Evolutionary conservation across 352 stramenopile genomes (phyloP).

Genomic region (Phytopythium oedochilum): DNA sequence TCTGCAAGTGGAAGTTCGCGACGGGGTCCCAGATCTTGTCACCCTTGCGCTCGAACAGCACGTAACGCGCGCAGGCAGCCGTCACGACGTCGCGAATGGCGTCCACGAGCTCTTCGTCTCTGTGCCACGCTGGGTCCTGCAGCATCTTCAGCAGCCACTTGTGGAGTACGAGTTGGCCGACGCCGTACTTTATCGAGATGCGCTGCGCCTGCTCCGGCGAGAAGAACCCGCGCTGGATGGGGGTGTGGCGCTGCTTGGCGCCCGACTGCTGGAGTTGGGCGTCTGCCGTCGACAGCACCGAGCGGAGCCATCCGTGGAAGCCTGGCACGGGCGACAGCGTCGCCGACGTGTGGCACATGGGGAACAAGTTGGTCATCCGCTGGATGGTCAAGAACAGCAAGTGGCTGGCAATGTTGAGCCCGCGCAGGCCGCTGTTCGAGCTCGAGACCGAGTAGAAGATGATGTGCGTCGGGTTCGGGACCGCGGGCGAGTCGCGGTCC

Average conservation of each 20-base stretch:
- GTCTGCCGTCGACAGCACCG: conserved; percentile 22
- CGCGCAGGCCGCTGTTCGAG: conserved; percentile 68
- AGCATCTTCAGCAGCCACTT: conserved; percentile 75
- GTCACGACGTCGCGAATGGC: conserved; percentile 48
- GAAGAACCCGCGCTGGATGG: conserved; percentile 40
- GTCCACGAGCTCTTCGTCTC: conserved; percentile 38
- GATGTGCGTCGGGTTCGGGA: conserved; percentile 58
- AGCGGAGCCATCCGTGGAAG: conserved; percentile 67
- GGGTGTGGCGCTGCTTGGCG: conserved; percentile 9
- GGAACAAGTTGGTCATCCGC: conserved; percentile 61
- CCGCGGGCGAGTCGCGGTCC: conserved; percentile 34
- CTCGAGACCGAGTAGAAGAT: conserved; percentile 87
- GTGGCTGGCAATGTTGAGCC: conserved; percentile 79
- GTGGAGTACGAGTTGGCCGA: conserved; percentile 40
- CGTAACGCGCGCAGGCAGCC: conserved; percentile 62
- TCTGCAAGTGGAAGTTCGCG: conserved; percentile 84
- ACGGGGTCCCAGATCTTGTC: conserved; percentile 82
- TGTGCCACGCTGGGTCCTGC: conserved; percentile 38
- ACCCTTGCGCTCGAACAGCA: conserved; percentile 72
- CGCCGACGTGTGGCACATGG: conserved; percentile 53
- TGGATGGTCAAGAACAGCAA: conserved; percentile 83
- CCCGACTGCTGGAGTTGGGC: conserved; percentile 17
- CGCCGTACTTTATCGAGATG: conserved; percentile 53
- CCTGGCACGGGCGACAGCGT: conserved; percentile 78
- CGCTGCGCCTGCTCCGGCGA: conserved; percentile 37